Percentiles rank a stretch among this genome's conserved stretches.
Evolutionary conservation across 2,329 filamentous ascomycete species (phyloP).

Genomic region (Cercospora nicotianae): DNA sequence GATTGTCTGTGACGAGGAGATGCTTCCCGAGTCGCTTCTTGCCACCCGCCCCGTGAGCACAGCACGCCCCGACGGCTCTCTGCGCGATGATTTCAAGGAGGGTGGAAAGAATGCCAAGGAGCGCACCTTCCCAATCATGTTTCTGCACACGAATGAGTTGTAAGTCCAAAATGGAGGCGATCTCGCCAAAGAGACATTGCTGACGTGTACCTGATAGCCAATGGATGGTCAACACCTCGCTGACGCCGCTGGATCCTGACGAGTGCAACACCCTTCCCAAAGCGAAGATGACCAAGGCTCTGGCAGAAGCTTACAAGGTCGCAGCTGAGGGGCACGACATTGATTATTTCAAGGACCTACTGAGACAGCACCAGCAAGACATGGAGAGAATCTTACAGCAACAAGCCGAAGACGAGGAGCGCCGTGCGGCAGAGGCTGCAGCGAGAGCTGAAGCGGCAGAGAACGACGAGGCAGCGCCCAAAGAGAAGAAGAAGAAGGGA

Average conservation of each 20-base stretch:
- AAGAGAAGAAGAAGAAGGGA: conserved; percentile 52
- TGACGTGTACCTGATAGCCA: conserved; percentile 57
- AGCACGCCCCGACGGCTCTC: conserved; percentile 76
- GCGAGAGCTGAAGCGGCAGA: conserved; percentile 45
- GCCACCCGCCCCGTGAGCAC: conserved; percentile 81
- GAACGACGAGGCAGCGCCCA: conserved; percentile 49
- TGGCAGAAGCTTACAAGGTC: conserved; percentile 76
- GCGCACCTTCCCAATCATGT: conserved; percentile 92
- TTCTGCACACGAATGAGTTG: conserved; percentile 94
- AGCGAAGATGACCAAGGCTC: conserved; percentile 76
- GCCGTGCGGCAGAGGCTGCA: conserved; percentile 41
- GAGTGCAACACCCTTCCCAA: conserved; percentile 66
- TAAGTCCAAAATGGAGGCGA: conserved; percentile 56
- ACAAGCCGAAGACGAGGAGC: conserved; percentile 44
- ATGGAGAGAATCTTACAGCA: conserved; percentile 40
- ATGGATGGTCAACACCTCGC: conserved; percentile 84
- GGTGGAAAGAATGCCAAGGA: conserved; percentile 83
- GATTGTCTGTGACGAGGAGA: conserved; percentile 89
- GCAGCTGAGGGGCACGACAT: conserved; percentile 77
- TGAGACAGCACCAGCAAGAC: conserved; percentile 60
- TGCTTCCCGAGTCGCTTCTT: conserved; percentile 79
- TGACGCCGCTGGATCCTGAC: conserved; percentile 73
- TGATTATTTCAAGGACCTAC: conserved; percentile 77
- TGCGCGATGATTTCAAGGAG: conserved; percentile 82
- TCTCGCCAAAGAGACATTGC: neutral